Conservation (phyloP, 257 asterid species). For the Scutellaria minor region DNA sequence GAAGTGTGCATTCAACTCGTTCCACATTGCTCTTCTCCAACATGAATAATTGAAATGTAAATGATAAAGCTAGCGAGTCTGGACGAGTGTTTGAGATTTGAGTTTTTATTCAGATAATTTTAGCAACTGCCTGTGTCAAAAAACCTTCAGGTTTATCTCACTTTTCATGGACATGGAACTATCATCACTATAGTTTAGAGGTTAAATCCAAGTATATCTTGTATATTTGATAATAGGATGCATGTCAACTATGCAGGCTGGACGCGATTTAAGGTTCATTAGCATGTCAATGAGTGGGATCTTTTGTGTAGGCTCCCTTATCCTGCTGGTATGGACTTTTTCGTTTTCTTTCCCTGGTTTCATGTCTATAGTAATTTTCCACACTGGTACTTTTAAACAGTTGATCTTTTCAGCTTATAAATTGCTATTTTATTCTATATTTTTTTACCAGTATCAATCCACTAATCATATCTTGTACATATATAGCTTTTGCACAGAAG, state of each 20-base stretch:
- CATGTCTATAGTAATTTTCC: slow-evolving; percentile 3
- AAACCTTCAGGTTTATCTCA: background rate
- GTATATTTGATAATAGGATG: slow-evolving; percentile 20
- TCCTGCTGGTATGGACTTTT: slow-evolving; percentile 64
- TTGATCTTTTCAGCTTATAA: slow-evolving; percentile 5
- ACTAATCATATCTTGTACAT: background rate
- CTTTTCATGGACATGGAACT: background rate
- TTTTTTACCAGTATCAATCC: background rate
- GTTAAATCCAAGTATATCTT: slow-evolving; percentile 10
- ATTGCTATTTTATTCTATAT: background rate
- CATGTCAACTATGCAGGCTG: slow-evolving; percentile 65
- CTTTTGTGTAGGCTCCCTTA: slow-evolving; percentile 66
- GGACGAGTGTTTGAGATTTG: background rate
- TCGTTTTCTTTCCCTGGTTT: slow-evolving; percentile 14
- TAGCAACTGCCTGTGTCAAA: background rate
- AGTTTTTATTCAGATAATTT: background rate
- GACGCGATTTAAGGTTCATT: slow-evolving; percentile 87
- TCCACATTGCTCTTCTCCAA: background rate
- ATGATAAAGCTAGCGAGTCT: background rate
- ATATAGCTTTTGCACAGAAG: slow-evolving; percentile 65
- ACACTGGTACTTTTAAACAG: background rate
- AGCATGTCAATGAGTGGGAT: slow-evolving; percentile 76
- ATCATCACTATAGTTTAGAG: background rate
- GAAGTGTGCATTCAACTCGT: too few species aligned
- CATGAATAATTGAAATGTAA: background rate